Conservation (phyloP, 108 stramenopile genomes). For the Cylindrotheca fusiformis region DNA sequence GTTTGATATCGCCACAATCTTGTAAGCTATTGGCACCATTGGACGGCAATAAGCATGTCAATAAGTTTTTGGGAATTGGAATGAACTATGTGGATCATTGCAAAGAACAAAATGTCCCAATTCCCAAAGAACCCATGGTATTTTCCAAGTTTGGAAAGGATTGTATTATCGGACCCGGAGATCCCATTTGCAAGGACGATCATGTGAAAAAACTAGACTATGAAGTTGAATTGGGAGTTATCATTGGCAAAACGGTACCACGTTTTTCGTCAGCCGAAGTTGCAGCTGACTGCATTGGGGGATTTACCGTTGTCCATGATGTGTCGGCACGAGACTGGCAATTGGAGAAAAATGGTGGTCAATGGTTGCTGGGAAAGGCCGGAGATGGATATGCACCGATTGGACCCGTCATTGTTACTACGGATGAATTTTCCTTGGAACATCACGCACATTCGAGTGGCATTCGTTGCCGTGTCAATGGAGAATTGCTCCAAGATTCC, state of each 20-base stretch:
- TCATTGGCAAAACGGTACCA: conserved; percentile 48
- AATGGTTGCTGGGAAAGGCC: conserved; percentile 61
- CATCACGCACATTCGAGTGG: conserved; percentile 41
- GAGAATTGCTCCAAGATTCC: conserved; percentile 43
- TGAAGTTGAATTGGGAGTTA: conserved; percentile 64
- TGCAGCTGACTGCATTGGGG: conserved; percentile 51
- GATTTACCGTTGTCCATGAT: conserved; percentile 63
- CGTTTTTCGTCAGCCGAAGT: conserved; percentile 36
- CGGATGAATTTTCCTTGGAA: conserved; percentile 45
- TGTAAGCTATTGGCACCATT: conserved; percentile 38
- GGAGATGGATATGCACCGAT: conserved; percentile 58
- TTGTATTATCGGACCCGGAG: conserved; percentile 39
- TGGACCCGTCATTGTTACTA: conserved; percentile 55
- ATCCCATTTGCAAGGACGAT: conserved; percentile 27
- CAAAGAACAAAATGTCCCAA: conserved; percentile 42
- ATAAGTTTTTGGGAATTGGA: conserved; percentile 61
- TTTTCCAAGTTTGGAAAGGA: conserved; percentile 55
- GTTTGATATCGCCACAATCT: conserved; percentile 15
- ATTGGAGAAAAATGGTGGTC: conserved; percentile 62
- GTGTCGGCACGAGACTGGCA: conserved; percentile 65
- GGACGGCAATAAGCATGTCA: conserved; percentile 39
- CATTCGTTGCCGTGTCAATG: conserved; percentile 50
- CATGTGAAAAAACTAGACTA: conserved; percentile 56
- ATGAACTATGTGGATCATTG: conserved; percentile 68
- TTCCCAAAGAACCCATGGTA: conserved; percentile 53